phyloP scores from a whole-genome alignment of 768 basidiomycete genomes.

The Rhodotorula sphaerocarpa region DNA sequence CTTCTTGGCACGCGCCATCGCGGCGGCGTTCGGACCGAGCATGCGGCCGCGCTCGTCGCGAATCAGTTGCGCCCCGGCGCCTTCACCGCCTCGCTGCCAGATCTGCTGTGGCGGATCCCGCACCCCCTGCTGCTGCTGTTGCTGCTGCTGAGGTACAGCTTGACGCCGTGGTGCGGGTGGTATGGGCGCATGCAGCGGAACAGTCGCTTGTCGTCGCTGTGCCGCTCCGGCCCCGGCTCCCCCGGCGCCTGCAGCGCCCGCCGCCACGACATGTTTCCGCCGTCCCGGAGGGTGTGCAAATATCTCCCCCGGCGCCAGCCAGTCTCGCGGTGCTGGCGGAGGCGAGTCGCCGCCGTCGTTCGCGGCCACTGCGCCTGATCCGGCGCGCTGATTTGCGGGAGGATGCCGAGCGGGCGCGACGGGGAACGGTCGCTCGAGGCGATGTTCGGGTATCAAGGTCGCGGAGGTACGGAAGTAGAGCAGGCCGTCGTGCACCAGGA shows the following conservation, averaged over 20 bases:
- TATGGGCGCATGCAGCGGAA: neutral
- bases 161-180: neutral
- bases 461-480: slow-evolving; percentile 17
- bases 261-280: neutral
- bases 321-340: neutral
- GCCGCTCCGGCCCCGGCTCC: neutral
- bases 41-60: neutral
- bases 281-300: slow-evolving; percentile 3
- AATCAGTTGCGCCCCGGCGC: too few relatives aligned
- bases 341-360: neutral
- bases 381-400: too few relatives aligned
- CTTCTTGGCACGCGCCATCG: slow-evolving; percentile 9
- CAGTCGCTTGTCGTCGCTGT: neutral
- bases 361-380: too few relatives aligned
- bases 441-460: neutral
- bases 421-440: slow-evolving; percentile 1
- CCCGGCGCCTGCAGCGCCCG: neutral
- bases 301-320: slow-evolving; percentile 23
- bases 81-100: too few relatives aligned
- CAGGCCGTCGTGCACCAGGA: slow-evolving; percentile 11
- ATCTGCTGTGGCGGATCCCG: too few relatives aligned
- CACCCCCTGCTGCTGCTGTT: too few relatives aligned
- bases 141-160: neutral
- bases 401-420: too few relatives aligned
- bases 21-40: slow-evolving; percentile 19